Percentiles rank a stretch among this genome's conserved stretches.
These are phyloP conservation scores for Apiospora malaysiana DNA, from an alignment of 2,329 filamentous ascomycete species.

Conservation along the genomic window DNA sequence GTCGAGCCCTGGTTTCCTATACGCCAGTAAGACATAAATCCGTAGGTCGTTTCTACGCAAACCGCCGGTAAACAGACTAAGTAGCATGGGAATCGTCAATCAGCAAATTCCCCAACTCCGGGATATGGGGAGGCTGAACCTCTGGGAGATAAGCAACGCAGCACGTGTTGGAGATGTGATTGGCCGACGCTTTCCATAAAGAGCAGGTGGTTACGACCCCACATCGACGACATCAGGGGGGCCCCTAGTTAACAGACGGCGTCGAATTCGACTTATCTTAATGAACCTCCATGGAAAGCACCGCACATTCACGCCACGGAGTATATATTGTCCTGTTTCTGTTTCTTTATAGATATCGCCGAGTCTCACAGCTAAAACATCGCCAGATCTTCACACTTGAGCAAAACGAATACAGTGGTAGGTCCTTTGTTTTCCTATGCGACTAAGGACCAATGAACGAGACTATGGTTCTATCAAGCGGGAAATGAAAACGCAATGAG, in stretches of 20 bases:
- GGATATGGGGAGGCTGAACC: background rate
- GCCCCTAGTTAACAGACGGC: background rate
- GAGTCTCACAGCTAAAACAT: too few relatives aligned
- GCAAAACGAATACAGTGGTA: too few relatives aligned
- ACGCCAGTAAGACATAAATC: background rate
- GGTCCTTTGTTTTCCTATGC: background rate
- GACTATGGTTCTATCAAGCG: background rate
- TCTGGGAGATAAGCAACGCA: background rate
- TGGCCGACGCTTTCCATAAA: constrained; percentile 4
- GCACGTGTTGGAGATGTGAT: background rate
- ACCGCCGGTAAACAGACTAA: background rate
- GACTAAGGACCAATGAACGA: background rate
- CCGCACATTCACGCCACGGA: background rate
- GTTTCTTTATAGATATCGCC: background rate
- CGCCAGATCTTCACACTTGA: background rate
- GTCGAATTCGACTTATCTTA: background rate
- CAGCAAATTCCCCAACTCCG: background rate
- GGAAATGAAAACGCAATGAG: background rate
- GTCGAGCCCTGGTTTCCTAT: background rate
- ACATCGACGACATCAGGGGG: background rate
- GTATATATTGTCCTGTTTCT: background rate
- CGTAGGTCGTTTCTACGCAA: background rate
- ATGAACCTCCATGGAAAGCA: too few relatives aligned
- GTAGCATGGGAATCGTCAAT: background rate
- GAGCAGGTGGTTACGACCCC: background rate